Evolutionary conservation across 2,329 filamentous ascomycete species (phyloP).

Genomic region (Chalaropsis thielavioides): DNA sequence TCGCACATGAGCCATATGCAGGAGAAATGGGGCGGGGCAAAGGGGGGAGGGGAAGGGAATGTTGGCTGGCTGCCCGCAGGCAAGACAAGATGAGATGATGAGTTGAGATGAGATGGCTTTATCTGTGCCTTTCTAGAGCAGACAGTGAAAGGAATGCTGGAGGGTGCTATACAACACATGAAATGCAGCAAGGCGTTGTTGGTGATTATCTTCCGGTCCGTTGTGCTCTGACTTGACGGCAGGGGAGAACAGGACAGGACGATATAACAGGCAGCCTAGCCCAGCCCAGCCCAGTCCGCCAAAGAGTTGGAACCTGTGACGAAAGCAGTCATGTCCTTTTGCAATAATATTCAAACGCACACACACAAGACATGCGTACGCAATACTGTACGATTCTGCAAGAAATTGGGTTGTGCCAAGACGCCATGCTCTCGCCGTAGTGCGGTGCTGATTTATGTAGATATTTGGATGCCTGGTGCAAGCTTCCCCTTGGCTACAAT

Average conservation of each 20-base stretch:
- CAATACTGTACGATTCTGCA: neutral
- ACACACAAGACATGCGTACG: neutral
- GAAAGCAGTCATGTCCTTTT: neutral
- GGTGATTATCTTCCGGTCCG: neutral
- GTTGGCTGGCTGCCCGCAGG: neutral
- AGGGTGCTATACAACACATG: neutral
- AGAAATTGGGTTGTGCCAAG: conserved; percentile 3
- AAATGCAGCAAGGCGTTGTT: neutral
- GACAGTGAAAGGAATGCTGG: neutral
- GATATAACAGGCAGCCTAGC: neutral
- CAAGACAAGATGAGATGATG: neutral
- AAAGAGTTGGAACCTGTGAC: neutral
- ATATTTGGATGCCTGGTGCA: conserved; percentile 1
- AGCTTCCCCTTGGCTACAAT: neutral
- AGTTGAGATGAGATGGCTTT: neutral
- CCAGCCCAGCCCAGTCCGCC: no score
- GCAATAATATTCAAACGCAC: neutral
- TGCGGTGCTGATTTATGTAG: neutral
- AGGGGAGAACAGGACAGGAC: neutral
- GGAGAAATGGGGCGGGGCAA: conserved; percentile 15
- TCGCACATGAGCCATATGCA: conserved; percentile 15
- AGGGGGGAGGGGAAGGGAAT: conserved; percentile 8
- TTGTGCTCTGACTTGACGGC: neutral
- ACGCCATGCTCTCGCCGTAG: neutral
- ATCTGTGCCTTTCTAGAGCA: neutral